Base-by-base conservation (phyloP, 805 yeast genomes). In the Kuraishia ogatae region DNA sequence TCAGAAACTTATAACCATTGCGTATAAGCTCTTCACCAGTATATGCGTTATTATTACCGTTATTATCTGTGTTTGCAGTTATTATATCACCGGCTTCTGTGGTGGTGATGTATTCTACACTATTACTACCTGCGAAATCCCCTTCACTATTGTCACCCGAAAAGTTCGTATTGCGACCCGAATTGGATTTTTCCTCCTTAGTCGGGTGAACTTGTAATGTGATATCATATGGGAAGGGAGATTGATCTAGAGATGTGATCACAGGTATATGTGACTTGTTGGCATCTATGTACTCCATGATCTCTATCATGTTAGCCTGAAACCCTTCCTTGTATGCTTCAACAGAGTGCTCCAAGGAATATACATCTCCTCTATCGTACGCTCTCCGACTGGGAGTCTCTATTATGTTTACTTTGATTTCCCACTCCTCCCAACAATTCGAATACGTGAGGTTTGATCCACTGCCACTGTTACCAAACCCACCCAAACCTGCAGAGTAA, bases 231-330 rank as follows among this genome's bases (percentile, higher is more conserved):
- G 80, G 89, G 62, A 88, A 88, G 2, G 94, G 93, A 11, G 83
- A 70, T 28, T 78, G 70, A 2, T 85, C 90, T 17, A 83, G 71
- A 1, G 88, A 78, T 19, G 85, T 80, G 23, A 88, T 85, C 0
- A 89, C 87, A 2, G 96, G 96, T 1, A 89, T 82, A 60, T 85
- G 91, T 51, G 75, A 79, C 61, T 81, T 84, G 62, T 84, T 75
- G 6, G 64, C 61, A 61, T 85, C 87, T 17, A 75, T 81, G n/a
- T 71, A 66, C 17, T 78, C 76, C 39, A 81, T 68, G n/a, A 86
- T 77, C 54, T 72, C 67, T 53, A 72, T 58, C 50, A 87, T 56
- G 15, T 71, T 68, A 6, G 64, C 61, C 47, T 69, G 71, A 52
- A 81, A 81, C 63, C 64, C 76, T 52, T 61, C 68, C 61, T 66